A percentile compares a stretch with the other conserved stretches of the same genome.
These are phyloP conservation scores for Pichia scutulata DNA, from an alignment of 805 yeast genomes.

Conservation along the genomic window DNA sequence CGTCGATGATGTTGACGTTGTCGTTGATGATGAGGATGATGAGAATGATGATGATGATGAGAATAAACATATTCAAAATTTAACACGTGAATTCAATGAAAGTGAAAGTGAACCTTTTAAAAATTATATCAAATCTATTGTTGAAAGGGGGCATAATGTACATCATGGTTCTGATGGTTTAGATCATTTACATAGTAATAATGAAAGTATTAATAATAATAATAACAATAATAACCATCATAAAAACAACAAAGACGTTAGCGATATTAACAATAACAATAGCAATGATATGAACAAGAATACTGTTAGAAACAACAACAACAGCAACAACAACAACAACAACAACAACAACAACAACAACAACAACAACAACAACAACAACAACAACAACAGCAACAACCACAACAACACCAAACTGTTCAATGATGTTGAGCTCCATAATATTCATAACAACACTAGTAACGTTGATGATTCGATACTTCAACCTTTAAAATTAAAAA, in stretches of 20 bases:
- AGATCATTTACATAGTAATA: not conserved
- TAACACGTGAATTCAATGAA: conserved; percentile 4
- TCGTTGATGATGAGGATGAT: not conserved
- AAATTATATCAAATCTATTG: conserved; percentile 13
- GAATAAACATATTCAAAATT: not conserved
- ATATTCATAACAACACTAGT: not conserved
- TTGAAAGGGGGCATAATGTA: conserved; percentile 5
- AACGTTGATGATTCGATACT: not conserved
- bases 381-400: not conserved
- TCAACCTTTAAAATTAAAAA: not conserved
- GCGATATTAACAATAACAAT: too few species aligned
- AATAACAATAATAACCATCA: not conserved
- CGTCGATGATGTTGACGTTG: not conserved
- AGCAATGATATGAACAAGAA: not conserved
- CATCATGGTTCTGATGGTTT: not conserved
- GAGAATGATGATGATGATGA: not conserved
- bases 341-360: not conserved
- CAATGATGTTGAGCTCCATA: not conserved
- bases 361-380: not conserved
- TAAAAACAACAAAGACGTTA: not conserved
- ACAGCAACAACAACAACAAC: not conserved
- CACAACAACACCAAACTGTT: not conserved
- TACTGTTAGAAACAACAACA: not conserved
- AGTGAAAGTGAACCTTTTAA: conserved; percentile 13
- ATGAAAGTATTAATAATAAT: not conserved